phyloP scores from a whole-genome alignment of 2,329 filamentous ascomycete species.

The Capronia epimyces region DNA sequence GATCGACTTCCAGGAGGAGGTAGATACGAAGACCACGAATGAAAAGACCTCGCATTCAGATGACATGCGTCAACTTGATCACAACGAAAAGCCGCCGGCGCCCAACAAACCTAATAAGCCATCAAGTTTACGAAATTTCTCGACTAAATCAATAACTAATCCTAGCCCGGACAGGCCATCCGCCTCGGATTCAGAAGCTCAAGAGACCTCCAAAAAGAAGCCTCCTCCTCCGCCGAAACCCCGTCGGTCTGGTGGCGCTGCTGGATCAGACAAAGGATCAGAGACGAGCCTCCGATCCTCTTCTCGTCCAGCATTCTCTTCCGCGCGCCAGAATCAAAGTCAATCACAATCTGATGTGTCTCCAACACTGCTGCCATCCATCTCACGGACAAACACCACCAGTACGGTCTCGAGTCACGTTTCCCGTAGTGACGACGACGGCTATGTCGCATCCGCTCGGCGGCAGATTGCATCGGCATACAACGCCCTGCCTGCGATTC shows the following conservation, averaged over 20 bases:
- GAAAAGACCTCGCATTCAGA: constrained; percentile 12
- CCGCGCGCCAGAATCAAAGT: constrained; percentile 28
- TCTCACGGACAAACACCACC: constrained; percentile 18
- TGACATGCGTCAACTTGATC: constrained; percentile 18
- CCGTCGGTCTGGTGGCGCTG: constrained; percentile 29
- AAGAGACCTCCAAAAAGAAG: constrained; percentile 30
- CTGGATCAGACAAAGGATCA: background rate
- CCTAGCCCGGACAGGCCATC: constrained; percentile 17
- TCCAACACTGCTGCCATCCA: constrained; percentile 22
- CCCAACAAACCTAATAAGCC: constrained; percentile 45
- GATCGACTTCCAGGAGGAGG: constrained; percentile 39
- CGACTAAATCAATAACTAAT: constrained; percentile 21
- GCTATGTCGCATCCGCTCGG: constrained; percentile 27
- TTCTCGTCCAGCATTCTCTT: constrained; percentile 28
- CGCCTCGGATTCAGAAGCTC: constrained; percentile 15
- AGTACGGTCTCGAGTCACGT: constrained; percentile 12
- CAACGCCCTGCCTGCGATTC: constrained; percentile 28
- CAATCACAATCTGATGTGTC: constrained; percentile 13
- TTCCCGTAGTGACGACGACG: constrained; percentile 23
- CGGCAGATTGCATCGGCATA: constrained; percentile 25
- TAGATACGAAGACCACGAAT: constrained; percentile 27
- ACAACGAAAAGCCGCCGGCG: constrained; percentile 25
- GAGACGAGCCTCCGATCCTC: constrained; percentile 20
- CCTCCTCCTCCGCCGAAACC: constrained; percentile 37
- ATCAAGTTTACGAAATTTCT: constrained; percentile 36